Base-by-base conservation (phyloP, 768 basidiomycete species). In the Termitomyces titanicus region DNA sequence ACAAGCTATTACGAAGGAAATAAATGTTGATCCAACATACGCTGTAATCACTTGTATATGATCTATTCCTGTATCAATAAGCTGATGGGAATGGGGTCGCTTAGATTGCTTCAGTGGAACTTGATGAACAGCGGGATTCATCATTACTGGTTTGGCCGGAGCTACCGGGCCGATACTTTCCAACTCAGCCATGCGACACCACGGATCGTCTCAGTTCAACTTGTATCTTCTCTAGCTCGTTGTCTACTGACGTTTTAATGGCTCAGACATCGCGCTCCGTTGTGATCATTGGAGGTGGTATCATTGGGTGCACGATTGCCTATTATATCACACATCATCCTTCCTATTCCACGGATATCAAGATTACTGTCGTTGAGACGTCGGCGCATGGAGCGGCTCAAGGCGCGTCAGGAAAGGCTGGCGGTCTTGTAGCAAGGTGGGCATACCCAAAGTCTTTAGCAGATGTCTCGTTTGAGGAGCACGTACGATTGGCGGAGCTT, bases 341-440 rank as follows among this genome's bases (percentile, higher is more conserved):
- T 3, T 70, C 68, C 9, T 82, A 77, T 15, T 56, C 72, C 3
- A 56, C 70, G 10, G 68, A 65, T 4, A 72, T 74, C 11, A 75
- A 68, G 25, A 72, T 89, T 40, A 88, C 83, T 15, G 72, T 92
- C 8, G 68, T 96, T 51, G 84, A 94, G 61, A 88, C 91, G 51
- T 90, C 88, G 0, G 72, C 66, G 6, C 64, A 78, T 44, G 84
- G 83, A 6, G 76, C 83, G 18, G 92, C 91, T 0, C 88, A 89
- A 57, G 92, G 89, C 0, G 87, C 89, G 0, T 89, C 86, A 0
- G 91, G 91, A 17, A 94, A 93, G 66, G 88, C 91, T 0, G 92
- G 90, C 5, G 91, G 90, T 0, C 80, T 96, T 12, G 79, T 95
- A 18, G 92, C 93, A 0, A 83, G 86, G 70, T 86, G 93, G 92